Evolutionary conservation across 176 grass and related monocot species (phyloP), one percentile per base, ranked within the genome.

Genomic region (Poa annua): DNA sequence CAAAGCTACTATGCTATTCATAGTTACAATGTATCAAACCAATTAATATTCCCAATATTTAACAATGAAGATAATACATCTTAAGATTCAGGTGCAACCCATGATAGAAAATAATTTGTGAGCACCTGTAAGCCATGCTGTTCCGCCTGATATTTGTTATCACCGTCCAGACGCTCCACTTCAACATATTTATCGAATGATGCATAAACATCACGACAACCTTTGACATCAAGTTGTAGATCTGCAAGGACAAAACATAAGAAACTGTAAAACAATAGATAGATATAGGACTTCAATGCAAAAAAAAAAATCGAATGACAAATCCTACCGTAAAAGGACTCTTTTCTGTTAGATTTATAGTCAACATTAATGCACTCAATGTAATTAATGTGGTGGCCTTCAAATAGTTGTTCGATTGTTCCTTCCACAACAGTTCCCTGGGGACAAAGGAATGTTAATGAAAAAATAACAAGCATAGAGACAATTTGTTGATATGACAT

Each of bases 161-260:
- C 96, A 78, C 96, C 96, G 85, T 98, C 96, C 65, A 98, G 83
- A 56, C 87, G 87, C 85, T 98, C 96, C 54, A 98, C 96, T 88
- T 95, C 96, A 39, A 98, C 96, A 95, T 98, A 98, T 71, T 92
- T 98, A 81, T 98, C 92, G 47, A 98, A 98, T 71, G 96, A 98
- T 79, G 96, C 96, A 90, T 98, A 98, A 74, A 98, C 89, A 93
- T 98, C 92, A 64, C 80, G 76, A 87, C 96, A 98, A 83, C 96
- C 96, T 91, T 98, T 98, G 29, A 95, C 96, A 81, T 98, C 96
- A 60, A 98, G 92, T 81, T 98, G 96, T 53, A 98, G 83, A 88
- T 98, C 96, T 98, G 82, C 63, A 88, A 51, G n/a, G 41, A 14
- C 79, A 84, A 51, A 62, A n/a, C 21, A 82, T 55, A 88, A 72